Conservation (phyloP, 2,329 filamentous ascomycete species). For the Gliomastix tumulicola region DNA sequence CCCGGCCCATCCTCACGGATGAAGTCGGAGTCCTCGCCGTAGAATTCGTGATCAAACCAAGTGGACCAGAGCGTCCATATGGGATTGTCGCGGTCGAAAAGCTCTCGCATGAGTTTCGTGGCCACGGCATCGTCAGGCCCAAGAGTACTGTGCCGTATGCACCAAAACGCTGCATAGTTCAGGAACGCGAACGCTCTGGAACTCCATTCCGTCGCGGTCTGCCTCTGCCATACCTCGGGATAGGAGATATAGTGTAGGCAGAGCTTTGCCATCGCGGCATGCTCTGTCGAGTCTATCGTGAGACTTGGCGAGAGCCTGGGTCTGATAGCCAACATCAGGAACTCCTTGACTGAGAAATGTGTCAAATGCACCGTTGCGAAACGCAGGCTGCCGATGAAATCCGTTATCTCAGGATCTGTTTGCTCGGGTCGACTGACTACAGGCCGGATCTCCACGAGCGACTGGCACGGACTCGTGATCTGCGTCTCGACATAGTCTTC, state of each 20-base stretch:
- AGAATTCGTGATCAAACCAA: no score
- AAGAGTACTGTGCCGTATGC: no score
- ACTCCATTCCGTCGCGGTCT: background rate
- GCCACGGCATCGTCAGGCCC: no score
- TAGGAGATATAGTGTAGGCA: background rate
- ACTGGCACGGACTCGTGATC: conserved; percentile 17
- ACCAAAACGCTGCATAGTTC: background rate
- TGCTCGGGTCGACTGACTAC: no score
- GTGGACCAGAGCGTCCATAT: no score
- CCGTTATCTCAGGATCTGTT: fast-evolving
- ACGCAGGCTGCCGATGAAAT: fast-evolving
- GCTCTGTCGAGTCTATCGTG: background rate
- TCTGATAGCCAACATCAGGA: background rate
- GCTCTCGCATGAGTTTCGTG: no score
- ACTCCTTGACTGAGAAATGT: conserved; percentile 1
- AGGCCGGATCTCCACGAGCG: conserved; percentile 19
- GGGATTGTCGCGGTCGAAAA: no score
- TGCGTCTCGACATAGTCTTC: conserved; percentile 18
- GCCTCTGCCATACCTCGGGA: background rate
- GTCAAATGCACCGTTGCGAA: background rate
- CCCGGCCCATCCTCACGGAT: no score
- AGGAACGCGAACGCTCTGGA: background rate
- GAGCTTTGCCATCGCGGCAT: background rate
- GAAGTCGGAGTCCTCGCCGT: no score
- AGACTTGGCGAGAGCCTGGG: background rate